Evolutionary conservation across 768 basidiomycete genomes (phyloP).

Genomic region (Tremella mesenterica): DNA sequence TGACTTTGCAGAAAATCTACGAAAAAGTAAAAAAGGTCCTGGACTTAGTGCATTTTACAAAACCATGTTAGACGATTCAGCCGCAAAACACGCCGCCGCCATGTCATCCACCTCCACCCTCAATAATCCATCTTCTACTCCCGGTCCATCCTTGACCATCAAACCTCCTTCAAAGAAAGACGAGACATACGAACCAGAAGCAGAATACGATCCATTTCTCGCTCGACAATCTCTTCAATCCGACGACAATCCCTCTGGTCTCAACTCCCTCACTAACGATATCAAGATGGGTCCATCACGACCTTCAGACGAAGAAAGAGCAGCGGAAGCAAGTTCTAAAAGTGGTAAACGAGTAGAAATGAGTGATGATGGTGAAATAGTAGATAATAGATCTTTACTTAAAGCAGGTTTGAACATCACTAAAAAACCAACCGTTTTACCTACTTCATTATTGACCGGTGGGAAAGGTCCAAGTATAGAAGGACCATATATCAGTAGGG

Average conservation of each 20-base stretch:
- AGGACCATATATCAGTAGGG: constrained; percentile 48
- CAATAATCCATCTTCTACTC: constrained; percentile 1
- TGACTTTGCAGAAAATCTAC: constrained; percentile 43
- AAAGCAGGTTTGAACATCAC: constrained; percentile 87
- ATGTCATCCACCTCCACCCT: constrained; percentile 49
- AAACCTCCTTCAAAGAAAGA: constrained; percentile 22
- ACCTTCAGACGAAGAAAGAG: no score
- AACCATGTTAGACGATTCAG: constrained; percentile 42
- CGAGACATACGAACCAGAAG: constrained; percentile 31
- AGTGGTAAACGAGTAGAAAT: constrained; percentile 81
- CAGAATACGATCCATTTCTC: constrained; percentile 42
- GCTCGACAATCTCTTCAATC: constrained; percentile 26
- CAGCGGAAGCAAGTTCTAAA: not conserved
- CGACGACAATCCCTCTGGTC: not conserved
- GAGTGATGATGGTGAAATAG: constrained; percentile 94
- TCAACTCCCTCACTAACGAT: not conserved
- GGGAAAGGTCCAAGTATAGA: constrained; percentile 10
- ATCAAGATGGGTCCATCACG: no score
- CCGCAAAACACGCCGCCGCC: constrained; percentile 63
- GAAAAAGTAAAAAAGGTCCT: constrained; percentile 40
- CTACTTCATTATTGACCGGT: constrained; percentile 46
- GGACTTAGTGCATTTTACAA: constrained; percentile 45
- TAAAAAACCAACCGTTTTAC: constrained; percentile 48
- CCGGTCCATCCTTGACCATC: constrained; percentile 37
- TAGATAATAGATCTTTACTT: constrained; percentile 87